Evolutionary conservation across 23 red algal species (phyloP), one percentile per base, ranked within the genome.

Genomic region (Gracilaria vermiculophylla): DNA sequence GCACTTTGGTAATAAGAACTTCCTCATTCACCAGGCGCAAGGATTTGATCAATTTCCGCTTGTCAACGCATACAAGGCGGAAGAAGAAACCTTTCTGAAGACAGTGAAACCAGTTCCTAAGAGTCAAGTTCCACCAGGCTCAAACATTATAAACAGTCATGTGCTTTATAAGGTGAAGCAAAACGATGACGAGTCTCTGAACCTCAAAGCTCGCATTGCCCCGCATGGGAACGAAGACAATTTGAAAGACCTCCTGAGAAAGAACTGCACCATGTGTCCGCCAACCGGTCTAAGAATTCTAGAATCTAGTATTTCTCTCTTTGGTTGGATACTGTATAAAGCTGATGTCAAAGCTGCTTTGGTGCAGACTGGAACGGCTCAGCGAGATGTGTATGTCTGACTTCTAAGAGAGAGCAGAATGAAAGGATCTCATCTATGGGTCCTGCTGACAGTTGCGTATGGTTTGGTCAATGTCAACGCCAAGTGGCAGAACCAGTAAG

Each of bases 291-390:
- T 83, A 8, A 53, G 51, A 9, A 42, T 66, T 6, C 0, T 65
- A 40, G 19, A 34, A 66, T 66, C 78, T n/a, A 83, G 0, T 16
- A 34, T 34, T 8, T 64, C 53, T 6, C 35, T 83, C n/a, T 0
- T 27, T 0, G 23, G 0, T 31, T 64, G 24, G 23, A 61, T 12
- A 34, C 25, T 83, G 0, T 49, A 78, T 32, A 83, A 83, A 24
- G 78, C 64, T 16, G 81, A 86, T 51, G 44, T 86, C 4, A 86
- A 70, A 72, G 25, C 81, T 24, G 81, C 81, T 8, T 86, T 86
- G 15, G 36, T 72, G 31, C 81, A 86, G 0, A 86, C 81, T 5
- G 62, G 81, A 52, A 21, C 21, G 19, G 81, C 81, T 5, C 19
- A 71, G 28, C 4, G 81, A 6, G 62, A 69, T 73, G 58, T 86